Conservation (phyloP, 2,329 filamentous ascomycete genomes). For the Penicillium sp. region DNA sequence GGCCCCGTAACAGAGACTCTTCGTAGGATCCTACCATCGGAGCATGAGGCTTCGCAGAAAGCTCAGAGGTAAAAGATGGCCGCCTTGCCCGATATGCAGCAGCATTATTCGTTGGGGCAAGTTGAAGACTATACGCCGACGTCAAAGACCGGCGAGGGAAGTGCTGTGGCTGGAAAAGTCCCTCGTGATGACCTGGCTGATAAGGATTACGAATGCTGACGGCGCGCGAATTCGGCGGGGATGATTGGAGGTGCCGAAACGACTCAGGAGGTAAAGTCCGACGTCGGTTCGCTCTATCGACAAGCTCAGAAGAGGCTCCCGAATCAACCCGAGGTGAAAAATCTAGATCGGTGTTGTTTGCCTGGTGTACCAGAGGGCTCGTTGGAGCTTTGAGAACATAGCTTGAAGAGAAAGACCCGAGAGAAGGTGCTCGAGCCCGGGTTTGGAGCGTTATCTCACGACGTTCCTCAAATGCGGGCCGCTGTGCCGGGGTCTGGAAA, state of each 20-base stretch:
- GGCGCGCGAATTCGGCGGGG: slow-evolving; percentile 35
- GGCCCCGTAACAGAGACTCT: slow-evolving; percentile 88
- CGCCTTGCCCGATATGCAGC: slow-evolving; percentile 51
- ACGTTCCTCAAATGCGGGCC: slow-evolving; percentile 16
- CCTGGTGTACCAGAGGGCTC: slow-evolving; percentile 84
- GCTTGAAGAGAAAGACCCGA: slow-evolving; percentile 71
- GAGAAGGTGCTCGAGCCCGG: slow-evolving; percentile 55
- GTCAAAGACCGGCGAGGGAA: slow-evolving; percentile 69
- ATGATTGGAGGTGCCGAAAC: slow-evolving; percentile 51
- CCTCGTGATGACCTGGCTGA: slow-evolving; percentile 55
- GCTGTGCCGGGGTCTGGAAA: slow-evolving; percentile 20
- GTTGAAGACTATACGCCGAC: slow-evolving; percentile 53
- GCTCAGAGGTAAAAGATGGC: slow-evolving; percentile 71
- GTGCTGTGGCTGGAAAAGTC: slow-evolving; percentile 70
- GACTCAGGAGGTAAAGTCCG: slow-evolving; percentile 69
- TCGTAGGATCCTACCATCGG: slow-evolving; percentile 98
- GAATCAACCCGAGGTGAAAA: slow-evolving; percentile 55
- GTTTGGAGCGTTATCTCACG: slow-evolving; percentile 16
- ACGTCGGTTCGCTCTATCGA: slow-evolving; percentile 57
- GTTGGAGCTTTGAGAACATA: slow-evolving; percentile 87
- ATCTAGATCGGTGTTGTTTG: slow-evolving; percentile 77
- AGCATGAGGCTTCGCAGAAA: slow-evolving; percentile 77
- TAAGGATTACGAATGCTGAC: slow-evolving; percentile 46
- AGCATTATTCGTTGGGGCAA: slow-evolving; percentile 45
- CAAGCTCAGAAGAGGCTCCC: slow-evolving; percentile 49